Percentiles rank a stretch among this genome's conserved stretches.
Conservation (phyloP, 2,329 filamentous ascomycete species). For the Fusarium continuum region DNA sequence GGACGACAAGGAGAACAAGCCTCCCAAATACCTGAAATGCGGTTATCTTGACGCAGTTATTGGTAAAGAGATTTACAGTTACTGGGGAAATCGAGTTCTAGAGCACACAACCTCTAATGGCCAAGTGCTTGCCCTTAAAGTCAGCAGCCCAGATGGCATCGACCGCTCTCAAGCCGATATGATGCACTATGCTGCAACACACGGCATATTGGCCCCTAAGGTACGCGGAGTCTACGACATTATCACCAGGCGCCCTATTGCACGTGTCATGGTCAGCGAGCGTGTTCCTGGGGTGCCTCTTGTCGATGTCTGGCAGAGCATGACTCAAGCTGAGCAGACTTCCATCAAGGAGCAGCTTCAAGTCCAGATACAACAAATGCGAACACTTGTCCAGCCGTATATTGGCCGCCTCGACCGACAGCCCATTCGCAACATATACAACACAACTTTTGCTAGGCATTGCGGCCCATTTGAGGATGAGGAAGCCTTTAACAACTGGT, state of each 20-base stretch:
- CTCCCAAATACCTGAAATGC: background rate
- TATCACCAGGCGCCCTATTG: background rate
- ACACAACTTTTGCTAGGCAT: background rate
- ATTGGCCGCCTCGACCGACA: background rate
- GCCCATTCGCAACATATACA: background rate
- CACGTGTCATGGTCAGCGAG: background rate
- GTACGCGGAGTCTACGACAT: background rate
- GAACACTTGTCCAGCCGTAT: background rate
- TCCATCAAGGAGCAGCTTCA: background rate
- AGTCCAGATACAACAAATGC: background rate
- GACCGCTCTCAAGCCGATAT: background rate
- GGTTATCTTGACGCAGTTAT: background rate
- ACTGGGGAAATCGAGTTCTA: background rate
- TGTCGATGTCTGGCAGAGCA: accelerated
- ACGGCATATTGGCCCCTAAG: background rate
- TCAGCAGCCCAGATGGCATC: background rate
- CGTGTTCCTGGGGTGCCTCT: background rate
- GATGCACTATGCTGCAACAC: background rate
- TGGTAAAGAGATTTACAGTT: background rate
- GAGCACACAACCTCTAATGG: background rate
- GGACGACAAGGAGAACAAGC: background rate
- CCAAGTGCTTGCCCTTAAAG: background rate
- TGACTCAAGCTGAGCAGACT: background rate
- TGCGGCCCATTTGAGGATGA: background rate
- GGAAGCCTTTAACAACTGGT: background rate